These are phyloP conservation scores for Actinidia arguta DNA, from an alignment of 179 eudicot species.

Conservation along the genomic window DNA sequence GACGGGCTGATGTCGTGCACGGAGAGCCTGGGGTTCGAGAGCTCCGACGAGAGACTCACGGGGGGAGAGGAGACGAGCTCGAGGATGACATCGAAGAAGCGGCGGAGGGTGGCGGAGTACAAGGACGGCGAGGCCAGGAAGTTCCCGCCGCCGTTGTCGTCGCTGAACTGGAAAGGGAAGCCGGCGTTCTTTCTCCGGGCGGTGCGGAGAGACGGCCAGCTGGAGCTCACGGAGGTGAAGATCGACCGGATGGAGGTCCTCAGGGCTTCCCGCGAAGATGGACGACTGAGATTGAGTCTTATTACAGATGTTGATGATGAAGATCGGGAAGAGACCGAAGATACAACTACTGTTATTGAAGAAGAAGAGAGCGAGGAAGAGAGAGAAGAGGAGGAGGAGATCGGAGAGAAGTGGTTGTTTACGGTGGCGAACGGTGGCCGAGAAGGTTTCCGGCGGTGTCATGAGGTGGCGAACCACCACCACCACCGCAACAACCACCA, in stretches of 20 bases:
- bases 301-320: constrained; percentile 22
- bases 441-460: constrained; percentile 28
- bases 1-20: constrained; percentile 56
- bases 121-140: constrained; percentile 10
- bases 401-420: constrained; percentile 20
- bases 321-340: background rate
- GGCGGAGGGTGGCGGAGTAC: background rate
- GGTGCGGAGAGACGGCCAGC: constrained; percentile 51
- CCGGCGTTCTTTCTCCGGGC: constrained; percentile 44
- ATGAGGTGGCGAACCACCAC: constrained; percentile 23
- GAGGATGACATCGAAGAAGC: constrained; percentile 8
- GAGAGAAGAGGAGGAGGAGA: constrained; percentile 12
- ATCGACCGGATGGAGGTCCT: constrained; percentile 53
- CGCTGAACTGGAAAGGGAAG: constrained; percentile 42
- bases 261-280: constrained; percentile 52
- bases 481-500: constrained; percentile 38
- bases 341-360: background rate
- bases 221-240: constrained; percentile 46
- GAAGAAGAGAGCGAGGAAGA: constrained; percentile 19
- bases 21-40: constrained; percentile 67
- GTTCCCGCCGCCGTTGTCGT: constrained; percentile 70
- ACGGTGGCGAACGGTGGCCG: constrained; percentile 23
- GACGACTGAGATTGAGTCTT: constrained; percentile 58
- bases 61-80: too few relatives aligned
- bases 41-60: constrained; percentile 48